A percentile compares a stretch with the other conserved stretches of the same genome.
These are phyloP conservation scores for Pyrenophora seminiperda DNA, from an alignment of 2,329 filamentous ascomycete species.

Conservation along the genomic window DNA sequence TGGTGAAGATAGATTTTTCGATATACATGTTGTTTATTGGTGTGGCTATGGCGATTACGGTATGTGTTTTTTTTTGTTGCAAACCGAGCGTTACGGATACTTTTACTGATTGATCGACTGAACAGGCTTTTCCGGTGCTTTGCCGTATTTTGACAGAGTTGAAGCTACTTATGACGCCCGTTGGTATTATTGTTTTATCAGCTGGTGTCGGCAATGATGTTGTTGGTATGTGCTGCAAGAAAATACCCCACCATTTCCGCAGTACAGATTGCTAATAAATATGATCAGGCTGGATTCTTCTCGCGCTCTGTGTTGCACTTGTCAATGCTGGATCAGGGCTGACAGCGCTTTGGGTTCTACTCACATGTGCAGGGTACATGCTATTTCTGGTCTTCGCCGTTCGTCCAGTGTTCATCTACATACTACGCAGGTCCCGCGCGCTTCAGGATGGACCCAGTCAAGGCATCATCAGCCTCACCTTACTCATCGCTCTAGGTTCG, in stretches of 20 bases:
- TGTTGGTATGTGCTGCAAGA: constrained; percentile 53
- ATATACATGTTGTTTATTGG: constrained; percentile 81
- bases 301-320: constrained; percentile 89
- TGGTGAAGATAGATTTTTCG: constrained; percentile 64
- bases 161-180: constrained; percentile 79
- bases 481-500: constrained; percentile 77
- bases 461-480: constrained; percentile 78
- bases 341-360: constrained; percentile 81
- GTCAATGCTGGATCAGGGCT: constrained; percentile 86
- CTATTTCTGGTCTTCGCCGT: constrained; percentile 76
- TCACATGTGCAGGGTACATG: constrained; percentile 75
- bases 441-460: constrained; percentile 89
- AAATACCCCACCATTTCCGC: neutral
- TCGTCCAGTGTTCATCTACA: constrained; percentile 74
- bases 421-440: constrained; percentile 74
- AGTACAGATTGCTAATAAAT: constrained; percentile 6
- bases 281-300: constrained; percentile 75
- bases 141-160: constrained; percentile 92
- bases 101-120: constrained; percentile 14
- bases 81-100: no score
- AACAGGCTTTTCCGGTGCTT: constrained; percentile 83
- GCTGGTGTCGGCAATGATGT: constrained; percentile 94
- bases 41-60: constrained; percentile 91
- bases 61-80: constrained; percentile 41
- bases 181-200: constrained; percentile 86